These are phyloP conservation scores for Platismatia glauca DNA, from an alignment of 495 filamentous ascomycete genomes.

Conservation along the genomic window DNA sequence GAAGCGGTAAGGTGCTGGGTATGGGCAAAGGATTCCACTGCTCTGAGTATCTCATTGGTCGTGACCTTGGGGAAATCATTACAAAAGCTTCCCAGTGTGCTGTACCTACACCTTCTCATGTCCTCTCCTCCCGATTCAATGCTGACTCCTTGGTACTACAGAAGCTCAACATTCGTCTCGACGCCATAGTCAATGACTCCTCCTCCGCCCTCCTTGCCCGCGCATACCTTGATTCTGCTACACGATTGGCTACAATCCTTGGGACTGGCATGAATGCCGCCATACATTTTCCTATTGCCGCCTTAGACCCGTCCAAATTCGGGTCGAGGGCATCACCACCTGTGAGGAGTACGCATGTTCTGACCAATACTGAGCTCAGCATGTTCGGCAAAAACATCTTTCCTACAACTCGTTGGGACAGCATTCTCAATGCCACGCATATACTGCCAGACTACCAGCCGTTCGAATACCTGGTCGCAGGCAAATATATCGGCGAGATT, in stretches of 20 bases:
- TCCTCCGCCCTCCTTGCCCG: slow-evolving; percentile 74
- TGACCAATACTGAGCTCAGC: slow-evolving; percentile 84
- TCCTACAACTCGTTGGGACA: slow-evolving; percentile 69
- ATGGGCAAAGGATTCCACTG: slow-evolving; percentile 64
- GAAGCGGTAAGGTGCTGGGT: slow-evolving; percentile 46
- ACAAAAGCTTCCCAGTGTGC: slow-evolving; percentile 45
- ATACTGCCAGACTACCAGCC: slow-evolving; percentile 78
- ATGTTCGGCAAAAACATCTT: slow-evolving; percentile 66
- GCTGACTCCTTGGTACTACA: slow-evolving; percentile 9
- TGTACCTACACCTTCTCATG: slow-evolving; percentile 24
- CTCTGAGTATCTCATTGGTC: slow-evolving; percentile 46
- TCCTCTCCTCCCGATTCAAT: background rate
- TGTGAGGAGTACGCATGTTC: slow-evolving; percentile 50
- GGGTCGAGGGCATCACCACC: slow-evolving; percentile 37
- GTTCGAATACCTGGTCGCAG: slow-evolving; percentile 83
- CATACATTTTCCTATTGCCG: slow-evolving; percentile 54
- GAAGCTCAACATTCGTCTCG: slow-evolving; percentile 43
- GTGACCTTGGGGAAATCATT: slow-evolving; percentile 52
- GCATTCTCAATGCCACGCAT: slow-evolving; percentile 55
- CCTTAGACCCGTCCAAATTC: slow-evolving; percentile 57
- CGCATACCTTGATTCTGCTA: slow-evolving; percentile 56
- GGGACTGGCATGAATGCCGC: slow-evolving; percentile 86
- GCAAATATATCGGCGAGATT: slow-evolving; percentile 78
- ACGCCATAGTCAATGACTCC: slow-evolving; percentile 78
- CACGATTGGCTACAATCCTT: slow-evolving; percentile 68